Conservation (phyloP, 257 asterid genomes). For the Solanum appendiculatum region DNA sequence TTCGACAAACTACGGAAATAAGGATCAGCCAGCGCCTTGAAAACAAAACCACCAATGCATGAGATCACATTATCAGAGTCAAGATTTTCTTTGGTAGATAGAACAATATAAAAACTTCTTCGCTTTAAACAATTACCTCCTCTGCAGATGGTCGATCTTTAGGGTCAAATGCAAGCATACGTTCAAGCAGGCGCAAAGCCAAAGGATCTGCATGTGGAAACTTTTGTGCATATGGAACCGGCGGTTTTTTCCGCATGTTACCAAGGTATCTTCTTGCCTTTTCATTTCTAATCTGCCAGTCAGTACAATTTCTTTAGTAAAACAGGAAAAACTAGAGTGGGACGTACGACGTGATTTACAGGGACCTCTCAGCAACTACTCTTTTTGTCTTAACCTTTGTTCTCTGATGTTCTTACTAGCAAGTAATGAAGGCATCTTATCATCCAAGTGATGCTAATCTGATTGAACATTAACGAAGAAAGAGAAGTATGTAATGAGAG, state of each 20-base stretch:
- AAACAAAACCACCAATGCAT: constrained; percentile 8
- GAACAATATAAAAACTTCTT: not conserved
- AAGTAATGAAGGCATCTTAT: not conserved
- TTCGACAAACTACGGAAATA: constrained; percentile 68
- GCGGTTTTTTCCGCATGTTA: constrained; percentile 77
- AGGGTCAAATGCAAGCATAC: constrained; percentile 87
- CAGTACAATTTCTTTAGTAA: constrained; percentile 10
- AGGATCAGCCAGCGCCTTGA: constrained; percentile 74
- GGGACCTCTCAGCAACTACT: not conserved
- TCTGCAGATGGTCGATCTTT: constrained; percentile 93
- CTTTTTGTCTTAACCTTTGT: not conserved
- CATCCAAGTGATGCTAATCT: not conserved
- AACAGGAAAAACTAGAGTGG: not conserved
- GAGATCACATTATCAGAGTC: not conserved
- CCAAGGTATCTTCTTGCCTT: constrained; percentile 93
- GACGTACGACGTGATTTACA: not conserved
- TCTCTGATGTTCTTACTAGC: not conserved
- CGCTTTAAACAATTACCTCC: constrained; percentile 37
- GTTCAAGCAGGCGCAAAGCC: constrained; percentile 69
- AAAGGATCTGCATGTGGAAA: constrained; percentile 70
- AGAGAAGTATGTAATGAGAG: not conserved
- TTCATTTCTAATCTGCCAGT: constrained; percentile 92
- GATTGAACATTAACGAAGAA: not conserved
- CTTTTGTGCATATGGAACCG: constrained; percentile 65
- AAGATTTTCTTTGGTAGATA: not conserved